Evolutionary conservation across 2,329 filamentous ascomycete genomes (phyloP).

Genomic region (Chaetomium olivaceum): DNA sequence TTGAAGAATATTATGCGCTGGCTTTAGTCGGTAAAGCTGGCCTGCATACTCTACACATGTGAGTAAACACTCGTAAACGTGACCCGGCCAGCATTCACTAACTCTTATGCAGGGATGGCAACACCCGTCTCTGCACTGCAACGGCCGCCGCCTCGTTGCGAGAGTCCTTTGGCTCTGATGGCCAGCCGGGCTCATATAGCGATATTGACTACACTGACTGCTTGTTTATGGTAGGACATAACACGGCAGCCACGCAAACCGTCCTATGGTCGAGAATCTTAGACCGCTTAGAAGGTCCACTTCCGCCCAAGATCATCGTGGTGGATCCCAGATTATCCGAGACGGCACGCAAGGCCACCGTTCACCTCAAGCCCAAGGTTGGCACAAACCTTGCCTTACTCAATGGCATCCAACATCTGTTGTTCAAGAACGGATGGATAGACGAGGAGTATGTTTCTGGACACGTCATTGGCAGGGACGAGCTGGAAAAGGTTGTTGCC

Average conservation of each 20-base stretch:
- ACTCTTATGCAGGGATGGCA: constrained; percentile 38
- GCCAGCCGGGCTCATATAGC: constrained; percentile 41
- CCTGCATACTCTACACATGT: constrained; percentile 42
- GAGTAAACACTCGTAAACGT: constrained; percentile 10
- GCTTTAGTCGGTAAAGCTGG: constrained; percentile 43
- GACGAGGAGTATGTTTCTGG: constrained; percentile 37
- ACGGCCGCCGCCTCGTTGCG: constrained; percentile 43
- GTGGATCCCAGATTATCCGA: constrained; percentile 41
- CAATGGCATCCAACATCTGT: constrained; percentile 42
- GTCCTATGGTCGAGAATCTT: constrained; percentile 42
- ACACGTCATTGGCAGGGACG: constrained; percentile 36
- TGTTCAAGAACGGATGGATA: constrained; percentile 41
- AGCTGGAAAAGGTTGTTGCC: constrained; percentile 35
- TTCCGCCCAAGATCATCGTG: constrained; percentile 41
- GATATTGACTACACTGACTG: constrained; percentile 43
- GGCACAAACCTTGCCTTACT: constrained; percentile 43
- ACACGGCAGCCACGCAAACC: constrained; percentile 41
- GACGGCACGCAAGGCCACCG: constrained; percentile 38
- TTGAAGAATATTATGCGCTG: constrained; percentile 44
- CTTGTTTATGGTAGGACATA: constrained; percentile 42
- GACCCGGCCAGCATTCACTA: background rate
- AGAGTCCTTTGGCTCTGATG: constrained; percentile 42
- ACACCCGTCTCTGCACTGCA: constrained; percentile 43
- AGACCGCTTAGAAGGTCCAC: constrained; percentile 39
- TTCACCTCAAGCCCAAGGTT: constrained; percentile 39